phyloP scores from a whole-genome alignment of 768 basidiomycete genomes.

The Rubroboletus satanas region DNA sequence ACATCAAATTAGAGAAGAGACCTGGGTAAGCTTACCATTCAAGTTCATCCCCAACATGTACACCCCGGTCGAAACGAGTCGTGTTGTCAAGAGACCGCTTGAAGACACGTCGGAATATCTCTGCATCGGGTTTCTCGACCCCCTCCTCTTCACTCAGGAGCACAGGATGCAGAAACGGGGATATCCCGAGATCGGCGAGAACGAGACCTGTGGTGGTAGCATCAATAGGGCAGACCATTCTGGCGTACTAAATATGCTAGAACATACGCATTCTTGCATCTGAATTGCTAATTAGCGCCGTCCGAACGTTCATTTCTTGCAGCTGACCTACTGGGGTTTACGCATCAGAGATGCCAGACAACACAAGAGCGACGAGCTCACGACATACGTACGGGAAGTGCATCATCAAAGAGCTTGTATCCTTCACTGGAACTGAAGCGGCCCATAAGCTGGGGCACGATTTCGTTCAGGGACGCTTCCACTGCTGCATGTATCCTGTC shows the following conservation, averaged over 20 bases:
- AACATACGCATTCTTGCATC: constrained; percentile 67
- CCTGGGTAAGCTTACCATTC: constrained; percentile 43
- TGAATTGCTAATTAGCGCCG: constrained; percentile 67
- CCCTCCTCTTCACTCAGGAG: constrained; percentile 69
- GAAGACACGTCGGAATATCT: constrained; percentile 52
- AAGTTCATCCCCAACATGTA: constrained; percentile 79
- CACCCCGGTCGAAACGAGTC: constrained; percentile 33
- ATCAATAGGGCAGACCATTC: constrained; percentile 1
- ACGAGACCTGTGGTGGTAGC: constrained; percentile 37
- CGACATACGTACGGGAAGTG: constrained; percentile 41
- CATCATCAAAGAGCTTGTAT: constrained; percentile 59
- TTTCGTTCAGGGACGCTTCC: constrained; percentile 46
- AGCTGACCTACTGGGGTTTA: constrained; percentile 41
- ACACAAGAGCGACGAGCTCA: not conserved
- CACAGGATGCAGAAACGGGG: constrained; percentile 46
- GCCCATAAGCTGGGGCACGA: constrained; percentile 58
- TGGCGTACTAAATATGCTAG: not conserved
- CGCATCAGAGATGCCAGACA: constrained; percentile 5
- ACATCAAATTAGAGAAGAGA: not conserved
- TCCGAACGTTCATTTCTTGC: constrained; percentile 42
- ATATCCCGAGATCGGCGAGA: constrained; percentile 58
- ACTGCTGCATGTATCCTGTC: constrained; percentile 42
- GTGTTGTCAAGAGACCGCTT: constrained; percentile 4
- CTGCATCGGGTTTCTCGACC: constrained; percentile 60
- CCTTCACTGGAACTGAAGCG: constrained; percentile 71